Evolutionary conservation across 495 filamentous ascomycete species (phyloP), one percentile per base, ranked within the genome.

Genomic region (Cladorrhinum samala): DNA sequence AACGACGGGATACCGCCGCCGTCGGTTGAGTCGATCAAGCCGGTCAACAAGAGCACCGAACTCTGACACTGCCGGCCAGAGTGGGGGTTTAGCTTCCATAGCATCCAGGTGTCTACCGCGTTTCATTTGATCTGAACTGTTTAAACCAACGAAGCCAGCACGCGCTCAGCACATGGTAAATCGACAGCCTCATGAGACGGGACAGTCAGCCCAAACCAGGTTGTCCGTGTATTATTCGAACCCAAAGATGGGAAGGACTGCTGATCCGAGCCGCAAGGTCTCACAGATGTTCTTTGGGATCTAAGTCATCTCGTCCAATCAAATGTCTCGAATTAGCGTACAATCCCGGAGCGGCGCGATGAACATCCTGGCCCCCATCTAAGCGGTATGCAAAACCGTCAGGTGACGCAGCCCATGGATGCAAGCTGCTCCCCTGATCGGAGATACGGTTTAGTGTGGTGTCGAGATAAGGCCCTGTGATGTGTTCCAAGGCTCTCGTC

Each of bases 351-450:
- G 51, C 39, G 54, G 55, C 55, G 55, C 59, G 64, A 55, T 59
- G 59, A 65, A 20, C 14, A 51, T 52, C 24, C 11, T 50, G 36
- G 20, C 51, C 27, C 37, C 36, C 37, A 33, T 46, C 44, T 46
- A 36, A 43, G 45, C 30, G 46, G 43, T 49, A 63, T 68, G 66
- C 61, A 63, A 55, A 50, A 25, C 42, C 53, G 50, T 69, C 66
- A 69, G 63, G 57, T 66, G 65, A 68, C 44, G 57, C 46, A 50
- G 55, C 50, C 54, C 59, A 20, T 36, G 11, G 23, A 25, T 30
- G 33, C 38, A 52, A n/a, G 24, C 41, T 40, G 42, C 42, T 37
- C 21, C n/a, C 24, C 19, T 19, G 46, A 16, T 18, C 1, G 27
- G 25, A 54, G 36, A 53, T 47, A 53, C 17, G 11, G 36, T 20